phyloP scores from a whole-genome alignment of 2,329 filamentous ascomycete genomes.

The Xylariales sp. region DNA sequence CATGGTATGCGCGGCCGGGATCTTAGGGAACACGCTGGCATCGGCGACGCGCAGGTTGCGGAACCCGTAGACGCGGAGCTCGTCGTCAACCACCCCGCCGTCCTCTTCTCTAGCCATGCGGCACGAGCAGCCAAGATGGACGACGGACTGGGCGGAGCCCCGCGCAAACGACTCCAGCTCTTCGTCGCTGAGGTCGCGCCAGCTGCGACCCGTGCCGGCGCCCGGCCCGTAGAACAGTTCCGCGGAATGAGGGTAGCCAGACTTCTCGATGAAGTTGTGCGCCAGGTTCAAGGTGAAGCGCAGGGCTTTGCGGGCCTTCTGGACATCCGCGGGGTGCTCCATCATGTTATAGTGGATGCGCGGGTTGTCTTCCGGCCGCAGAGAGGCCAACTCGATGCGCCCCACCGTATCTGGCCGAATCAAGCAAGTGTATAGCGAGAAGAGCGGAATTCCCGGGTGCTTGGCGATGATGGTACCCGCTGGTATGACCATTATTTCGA shows the following conservation, averaged over 20 bases:
- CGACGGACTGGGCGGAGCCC: slow-evolving; percentile 13
- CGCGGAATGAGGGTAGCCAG: slow-evolving; percentile 20
- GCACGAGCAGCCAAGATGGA: slow-evolving; percentile 37
- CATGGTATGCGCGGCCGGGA: slow-evolving; percentile 39
- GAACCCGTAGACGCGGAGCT: slow-evolving; percentile 35
- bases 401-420: slow-evolving; percentile 25
- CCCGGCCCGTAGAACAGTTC: slow-evolving; percentile 18
- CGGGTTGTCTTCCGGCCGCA: slow-evolving; percentile 28
- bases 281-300: slow-evolving; percentile 26
- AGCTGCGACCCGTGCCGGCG: slow-evolving; percentile 9
- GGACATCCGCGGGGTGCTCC: slow-evolving; percentile 22
- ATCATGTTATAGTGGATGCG: slow-evolving; percentile 25
- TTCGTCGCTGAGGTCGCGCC: slow-evolving; percentile 20
- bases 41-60: slow-evolving; percentile 36
- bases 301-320: slow-evolving; percentile 16
- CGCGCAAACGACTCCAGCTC: slow-evolving; percentile 24
- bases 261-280: slow-evolving; percentile 18
- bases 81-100: slow-evolving; percentile 33
- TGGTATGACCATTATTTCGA: slow-evolving; percentile 34
- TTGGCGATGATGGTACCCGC: slow-evolving; percentile 22
- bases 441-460: slow-evolving; percentile 16
- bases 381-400: slow-evolving; percentile 25
- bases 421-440: slow-evolving; percentile 21
- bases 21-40: slow-evolving; percentile 36
- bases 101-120: slow-evolving; percentile 27